Conservation (phyloP, 2,329 filamentous ascomycete species). For the Capronia americana region DNA sequence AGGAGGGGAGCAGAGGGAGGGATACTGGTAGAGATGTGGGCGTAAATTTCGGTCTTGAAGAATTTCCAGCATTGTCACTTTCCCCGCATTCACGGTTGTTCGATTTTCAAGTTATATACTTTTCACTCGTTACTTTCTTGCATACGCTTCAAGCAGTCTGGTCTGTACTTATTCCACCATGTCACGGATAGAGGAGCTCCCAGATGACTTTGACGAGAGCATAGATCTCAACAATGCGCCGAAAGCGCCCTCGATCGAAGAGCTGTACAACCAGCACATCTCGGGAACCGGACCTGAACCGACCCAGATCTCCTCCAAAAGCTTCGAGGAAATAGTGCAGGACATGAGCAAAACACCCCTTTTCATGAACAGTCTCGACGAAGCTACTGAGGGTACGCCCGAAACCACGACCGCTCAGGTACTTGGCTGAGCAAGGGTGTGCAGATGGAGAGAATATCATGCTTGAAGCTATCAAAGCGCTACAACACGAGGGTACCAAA, state of each 20-base stretch:
- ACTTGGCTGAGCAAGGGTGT: slow-evolving; percentile 30
- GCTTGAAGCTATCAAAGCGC: slow-evolving; percentile 83
- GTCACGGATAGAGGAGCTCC: slow-evolving; percentile 56
- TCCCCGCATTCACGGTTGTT: slow-evolving; percentile 15
- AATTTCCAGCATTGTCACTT: background rate
- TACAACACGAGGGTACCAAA: slow-evolving; percentile 91
- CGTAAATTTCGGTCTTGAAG: background rate
- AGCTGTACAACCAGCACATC: slow-evolving; percentile 38
- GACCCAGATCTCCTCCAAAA: slow-evolving; percentile 35
- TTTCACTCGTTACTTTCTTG: background rate
- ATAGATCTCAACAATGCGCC: slow-evolving; percentile 50
- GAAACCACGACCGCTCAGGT: slow-evolving; percentile 17
- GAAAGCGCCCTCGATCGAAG: slow-evolving; percentile 33
- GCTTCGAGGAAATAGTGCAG: slow-evolving; percentile 63
- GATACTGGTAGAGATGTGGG: too few species aligned
- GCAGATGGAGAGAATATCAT: slow-evolving; percentile 74
- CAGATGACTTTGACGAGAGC: slow-evolving; percentile 58
- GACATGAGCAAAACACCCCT: slow-evolving; percentile 77
- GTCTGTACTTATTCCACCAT: slow-evolving; percentile 30
- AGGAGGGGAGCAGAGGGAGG: background rate
- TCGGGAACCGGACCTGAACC: slow-evolving; percentile 42
- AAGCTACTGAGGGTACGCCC: slow-evolving; percentile 59
- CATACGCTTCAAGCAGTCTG: background rate
- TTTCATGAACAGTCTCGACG: slow-evolving; percentile 91
- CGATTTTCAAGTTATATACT: background rate